Conservation (phyloP, 2,329 filamentous ascomycete species). For the Nemania sp. region DNA sequence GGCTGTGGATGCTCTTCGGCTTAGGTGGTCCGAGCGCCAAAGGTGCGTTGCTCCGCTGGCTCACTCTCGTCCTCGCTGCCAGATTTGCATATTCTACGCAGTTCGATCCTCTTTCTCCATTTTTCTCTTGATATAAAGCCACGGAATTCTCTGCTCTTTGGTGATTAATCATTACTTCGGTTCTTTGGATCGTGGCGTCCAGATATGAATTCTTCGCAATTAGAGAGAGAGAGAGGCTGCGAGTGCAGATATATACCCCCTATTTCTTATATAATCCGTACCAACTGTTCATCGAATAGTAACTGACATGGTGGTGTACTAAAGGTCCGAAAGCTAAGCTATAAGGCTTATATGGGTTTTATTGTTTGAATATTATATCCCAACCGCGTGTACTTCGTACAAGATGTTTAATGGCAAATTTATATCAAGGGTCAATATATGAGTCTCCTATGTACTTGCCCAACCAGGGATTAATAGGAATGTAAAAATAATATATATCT, state of each 20-base stretch:
- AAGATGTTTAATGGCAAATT: no score
- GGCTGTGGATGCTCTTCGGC: constrained; percentile 53
- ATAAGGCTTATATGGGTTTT: no score
- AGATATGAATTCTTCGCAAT: no score
- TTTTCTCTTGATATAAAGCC: constrained; percentile 4
- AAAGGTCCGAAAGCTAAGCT: constrained; percentile 23
- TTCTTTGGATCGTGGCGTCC: no score
- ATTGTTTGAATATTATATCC: no score
- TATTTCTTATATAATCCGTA: background rate
- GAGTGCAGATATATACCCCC: constrained; percentile 1
- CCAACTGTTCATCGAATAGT: background rate
- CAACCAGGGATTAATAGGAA: no score
- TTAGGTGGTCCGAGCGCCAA: constrained; percentile 55
- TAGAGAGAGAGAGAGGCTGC: no score
- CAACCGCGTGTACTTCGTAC: no score
- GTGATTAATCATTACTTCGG: background rate
- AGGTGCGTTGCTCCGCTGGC: constrained; percentile 57
- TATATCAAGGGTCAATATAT: no score
- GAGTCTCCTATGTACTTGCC: no score
- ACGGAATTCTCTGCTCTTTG: background rate
- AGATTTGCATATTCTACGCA: constrained; percentile 40
- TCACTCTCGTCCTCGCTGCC: constrained; percentile 47
- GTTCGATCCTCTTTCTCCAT: constrained; percentile 17
- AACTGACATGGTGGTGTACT: constrained; percentile 16
- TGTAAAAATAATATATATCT: no score